Conservation (phyloP, 2,329 filamentous ascomycete species). For the Ascochyta lentis region DNA sequence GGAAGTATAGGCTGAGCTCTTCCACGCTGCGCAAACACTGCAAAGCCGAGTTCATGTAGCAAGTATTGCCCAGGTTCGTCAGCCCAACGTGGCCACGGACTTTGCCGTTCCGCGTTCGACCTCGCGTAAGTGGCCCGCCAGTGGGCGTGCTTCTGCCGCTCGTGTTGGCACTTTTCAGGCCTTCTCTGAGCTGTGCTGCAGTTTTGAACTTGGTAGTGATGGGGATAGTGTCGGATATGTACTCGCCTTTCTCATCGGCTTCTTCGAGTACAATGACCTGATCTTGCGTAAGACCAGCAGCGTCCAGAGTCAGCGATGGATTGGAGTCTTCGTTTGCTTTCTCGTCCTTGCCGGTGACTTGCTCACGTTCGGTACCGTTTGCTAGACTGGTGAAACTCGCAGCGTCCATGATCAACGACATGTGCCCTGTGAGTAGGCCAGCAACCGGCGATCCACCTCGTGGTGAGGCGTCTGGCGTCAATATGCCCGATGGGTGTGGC, state of each 20-base stretch:
- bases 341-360: slow-evolving; percentile 70
- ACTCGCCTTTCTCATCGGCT: slow-evolving; percentile 61
- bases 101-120: slow-evolving; percentile 72
- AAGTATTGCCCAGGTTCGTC: slow-evolving; percentile 92
- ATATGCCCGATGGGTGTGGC: slow-evolving; percentile 46
- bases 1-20: slow-evolving; percentile 90
- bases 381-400: slow-evolving; percentile 68
- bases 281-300: slow-evolving; percentile 72
- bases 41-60: slow-evolving; percentile 98
- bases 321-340: slow-evolving; percentile 80
- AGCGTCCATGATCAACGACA: slow-evolving; percentile 65
- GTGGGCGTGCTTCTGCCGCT: slow-evolving; percentile 75
- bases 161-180: slow-evolving; percentile 47
- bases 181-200: slow-evolving; percentile 31
- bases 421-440: slow-evolving; percentile 45
- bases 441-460: slow-evolving; percentile 52
- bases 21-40: slow-evolving; percentile 94
- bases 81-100: slow-evolving; percentile 81
- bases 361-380: slow-evolving; percentile 68
- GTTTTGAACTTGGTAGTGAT: slow-evolving; percentile 53
- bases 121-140: slow-evolving; percentile 70
- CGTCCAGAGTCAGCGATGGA: slow-evolving; percentile 69
- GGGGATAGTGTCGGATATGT: slow-evolving; percentile 58
- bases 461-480: slow-evolving; percentile 55
- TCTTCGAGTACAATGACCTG: slow-evolving; percentile 87